These are phyloP conservation scores for Corchorus capsularis DNA, from an alignment of 345 rosid genomes.

Conservation along the genomic window DNA sequence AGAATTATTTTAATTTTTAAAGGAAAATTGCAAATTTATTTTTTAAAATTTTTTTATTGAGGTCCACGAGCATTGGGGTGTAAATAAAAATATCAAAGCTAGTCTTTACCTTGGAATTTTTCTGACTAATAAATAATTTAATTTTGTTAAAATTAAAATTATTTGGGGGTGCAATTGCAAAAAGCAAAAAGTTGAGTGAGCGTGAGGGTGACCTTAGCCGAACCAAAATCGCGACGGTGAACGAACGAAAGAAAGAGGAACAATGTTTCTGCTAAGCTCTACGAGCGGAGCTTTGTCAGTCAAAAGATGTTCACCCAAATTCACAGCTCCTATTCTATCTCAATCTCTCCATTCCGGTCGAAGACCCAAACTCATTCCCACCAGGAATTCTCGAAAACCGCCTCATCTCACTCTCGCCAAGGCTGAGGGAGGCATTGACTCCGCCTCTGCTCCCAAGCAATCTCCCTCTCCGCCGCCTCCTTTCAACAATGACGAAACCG, in stretches of 20 bases:
- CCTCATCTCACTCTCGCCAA: slow-evolving; percentile 52
- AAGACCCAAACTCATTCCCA: slow-evolving; percentile 29
- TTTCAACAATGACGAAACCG: slow-evolving; percentile 38
- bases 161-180: background rate
- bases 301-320: slow-evolving; percentile 27
- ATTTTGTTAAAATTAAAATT: background rate
- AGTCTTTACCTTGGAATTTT: too few relatives aligned
- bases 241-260: background rate
- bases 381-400: slow-evolving; percentile 19
- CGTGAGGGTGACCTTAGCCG: background rate
- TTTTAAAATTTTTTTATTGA: too few relatives aligned
- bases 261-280: slow-evolving; percentile 58
- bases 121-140: too few relatives aligned
- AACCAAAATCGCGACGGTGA: background rate
- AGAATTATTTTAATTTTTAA: too few relatives aligned
- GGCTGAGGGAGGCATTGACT: slow-evolving; percentile 59
- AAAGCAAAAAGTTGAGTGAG: background rate
- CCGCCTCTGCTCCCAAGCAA: slow-evolving; percentile 43
- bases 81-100: too few relatives aligned
- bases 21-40: too few relatives aligned
- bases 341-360: slow-evolving; percentile 31
- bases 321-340: slow-evolving; percentile 31
- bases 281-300: slow-evolving; percentile 53
- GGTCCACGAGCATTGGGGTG: too few relatives aligned
- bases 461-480: slow-evolving; percentile 36